These are phyloP conservation scores for Exophiala xenobiotica DNA, from an alignment of 2,329 filamentous ascomycete genomes.

Conservation along the genomic window DNA sequence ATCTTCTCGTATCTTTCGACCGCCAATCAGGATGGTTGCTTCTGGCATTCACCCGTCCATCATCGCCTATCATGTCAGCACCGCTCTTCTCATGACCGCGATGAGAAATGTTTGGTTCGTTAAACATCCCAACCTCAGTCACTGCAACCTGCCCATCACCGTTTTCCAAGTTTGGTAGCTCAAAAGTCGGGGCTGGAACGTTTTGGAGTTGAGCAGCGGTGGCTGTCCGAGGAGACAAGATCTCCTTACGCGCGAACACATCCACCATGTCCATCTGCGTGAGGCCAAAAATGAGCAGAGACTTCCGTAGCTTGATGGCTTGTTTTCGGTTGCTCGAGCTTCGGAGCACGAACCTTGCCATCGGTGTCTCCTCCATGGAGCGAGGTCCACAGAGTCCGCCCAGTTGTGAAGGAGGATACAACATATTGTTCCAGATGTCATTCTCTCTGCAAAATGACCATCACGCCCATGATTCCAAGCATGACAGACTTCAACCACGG, in stretches of 20 bases:
- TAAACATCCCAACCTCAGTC: not conserved
- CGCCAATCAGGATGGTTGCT: not conserved
- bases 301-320: too few species aligned
- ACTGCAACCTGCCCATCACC: not conserved
- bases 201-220: not conserved
- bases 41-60: not conserved
- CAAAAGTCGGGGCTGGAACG: not conserved
- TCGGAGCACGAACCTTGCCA: too few species aligned
- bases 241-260: not conserved
- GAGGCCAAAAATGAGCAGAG: too few species aligned
- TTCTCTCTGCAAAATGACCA: slow-evolving; percentile 90
- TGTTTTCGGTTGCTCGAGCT: too few species aligned
- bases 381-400: too few species aligned
- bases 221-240: not conserved
- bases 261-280: too few species aligned
- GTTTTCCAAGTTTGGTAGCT: not conserved
- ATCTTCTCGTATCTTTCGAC: not conserved
- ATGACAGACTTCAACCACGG: slow-evolving; percentile 96
- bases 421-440: too few species aligned
- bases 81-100: not conserved
- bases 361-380: too few species aligned
- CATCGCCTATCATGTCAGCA: not conserved
- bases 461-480: slow-evolving; percentile 89
- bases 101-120: not conserved
- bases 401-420: too few species aligned